Percentiles rank a stretch among this genome's conserved stretches.
These are phyloP conservation scores for Pharnaceum exiguum DNA, from an alignment of 148 eudicot genomes.

Conservation along the genomic window DNA sequence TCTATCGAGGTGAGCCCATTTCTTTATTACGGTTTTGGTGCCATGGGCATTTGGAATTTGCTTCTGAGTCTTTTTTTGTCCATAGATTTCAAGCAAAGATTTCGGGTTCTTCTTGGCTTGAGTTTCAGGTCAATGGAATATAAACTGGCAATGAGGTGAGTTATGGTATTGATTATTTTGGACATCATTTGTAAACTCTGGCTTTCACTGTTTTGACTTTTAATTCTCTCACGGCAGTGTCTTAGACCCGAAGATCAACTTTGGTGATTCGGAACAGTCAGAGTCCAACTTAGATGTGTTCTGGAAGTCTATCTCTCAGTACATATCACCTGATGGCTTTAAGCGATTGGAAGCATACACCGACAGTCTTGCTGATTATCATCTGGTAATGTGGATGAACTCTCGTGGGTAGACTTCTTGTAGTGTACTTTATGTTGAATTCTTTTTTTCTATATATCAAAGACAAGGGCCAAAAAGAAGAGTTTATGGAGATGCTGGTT, in stretches of 20 bases:
- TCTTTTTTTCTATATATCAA: too few relatives aligned
- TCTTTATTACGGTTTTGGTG: background rate
- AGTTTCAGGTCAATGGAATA: slow-evolving; percentile 65
- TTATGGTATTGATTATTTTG: background rate
- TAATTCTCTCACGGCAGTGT: too few relatives aligned
- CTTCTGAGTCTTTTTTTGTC: slow-evolving; percentile 2
- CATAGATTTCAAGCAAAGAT: slow-evolving; percentile 65
- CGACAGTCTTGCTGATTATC: slow-evolving; percentile 62
- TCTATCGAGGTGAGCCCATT: slow-evolving; percentile 52
- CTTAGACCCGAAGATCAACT: slow-evolving; percentile 81
- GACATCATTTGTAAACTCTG: slow-evolving; percentile 3
- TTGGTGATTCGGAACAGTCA: slow-evolving; percentile 38
- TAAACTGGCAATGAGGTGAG: slow-evolving; percentile 96
- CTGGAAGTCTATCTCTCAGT: slow-evolving; percentile 33
- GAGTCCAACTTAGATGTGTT: slow-evolving; percentile 26
- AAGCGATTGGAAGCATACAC: slow-evolving; percentile 61
- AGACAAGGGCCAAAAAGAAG: too few relatives aligned
- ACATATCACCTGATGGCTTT: slow-evolving; percentile 50
- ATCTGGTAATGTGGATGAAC: slow-evolving; percentile 32
- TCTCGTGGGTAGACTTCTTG: background rate
- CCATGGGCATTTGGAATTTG: background rate
- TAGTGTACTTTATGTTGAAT: background rate
- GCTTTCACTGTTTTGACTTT: slow-evolving; percentile 6
- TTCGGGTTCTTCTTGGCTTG: slow-evolving; percentile 32
- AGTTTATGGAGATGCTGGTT: too few relatives aligned